Conservation (phyloP, 1,139 yeast genomes). For the Taphrina confusa region DNA sequence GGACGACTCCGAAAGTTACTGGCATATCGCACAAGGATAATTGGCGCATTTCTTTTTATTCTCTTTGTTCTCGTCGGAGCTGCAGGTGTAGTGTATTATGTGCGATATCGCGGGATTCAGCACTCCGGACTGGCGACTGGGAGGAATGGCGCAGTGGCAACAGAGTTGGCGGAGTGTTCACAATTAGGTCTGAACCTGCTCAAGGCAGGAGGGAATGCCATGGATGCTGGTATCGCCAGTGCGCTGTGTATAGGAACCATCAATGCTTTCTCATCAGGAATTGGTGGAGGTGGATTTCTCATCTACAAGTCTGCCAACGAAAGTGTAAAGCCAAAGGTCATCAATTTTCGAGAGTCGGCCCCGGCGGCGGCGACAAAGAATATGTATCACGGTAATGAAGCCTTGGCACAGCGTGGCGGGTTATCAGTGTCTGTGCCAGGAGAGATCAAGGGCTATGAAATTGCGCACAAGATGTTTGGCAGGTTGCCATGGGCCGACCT, state of each 20-base stretch:
- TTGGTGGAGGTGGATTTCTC: slow-evolving; percentile 58
- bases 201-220: slow-evolving; percentile 68
- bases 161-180: slow-evolving; percentile 74
- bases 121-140: slow-evolving; percentile 43
- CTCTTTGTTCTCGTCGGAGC: background rate
- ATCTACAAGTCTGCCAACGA: slow-evolving; percentile 28
- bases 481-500: slow-evolving; percentile 69
- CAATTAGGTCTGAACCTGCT: slow-evolving; percentile 65
- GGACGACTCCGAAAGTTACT: background rate
- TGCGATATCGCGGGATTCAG: background rate
- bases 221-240: slow-evolving; percentile 88
- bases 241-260: slow-evolving; percentile 85
- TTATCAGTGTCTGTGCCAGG: slow-evolving; percentile 87
- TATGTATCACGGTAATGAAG: slow-evolving; percentile 61
- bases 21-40: background rate
- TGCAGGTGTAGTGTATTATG: background rate
- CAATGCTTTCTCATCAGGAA: slow-evolving; percentile 81
- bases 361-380: slow-evolving; percentile 63
- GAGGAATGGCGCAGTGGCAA: slow-evolving; percentile 85
- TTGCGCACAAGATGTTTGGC: slow-evolving; percentile 61
- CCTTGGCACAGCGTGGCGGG: slow-evolving; percentile 71
- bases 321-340: slow-evolving; percentile 45
- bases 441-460: slow-evolving; percentile 76
- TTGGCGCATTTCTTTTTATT: background rate
- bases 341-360: slow-evolving; percentile 89